Evolutionary conservation across 2,329 filamentous ascomycete genomes (phyloP), one percentile per base, ranked within the genome.

Genomic region (Trichoderma polysporum): DNA sequence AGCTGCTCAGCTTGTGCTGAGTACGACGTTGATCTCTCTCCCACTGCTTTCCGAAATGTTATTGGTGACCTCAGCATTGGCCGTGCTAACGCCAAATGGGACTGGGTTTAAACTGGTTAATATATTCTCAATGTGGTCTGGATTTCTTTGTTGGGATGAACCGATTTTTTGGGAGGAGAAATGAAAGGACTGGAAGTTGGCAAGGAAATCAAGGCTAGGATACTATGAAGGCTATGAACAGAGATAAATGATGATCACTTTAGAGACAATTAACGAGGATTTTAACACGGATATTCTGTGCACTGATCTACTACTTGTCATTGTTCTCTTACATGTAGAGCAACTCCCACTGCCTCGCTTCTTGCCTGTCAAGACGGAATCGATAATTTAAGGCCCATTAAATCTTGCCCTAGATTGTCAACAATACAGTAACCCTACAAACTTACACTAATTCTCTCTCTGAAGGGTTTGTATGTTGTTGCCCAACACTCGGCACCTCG

Each of bases 1-100:
- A 82, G 89, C 60, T 93, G 90, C 78, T 75, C 69, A 0, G 83
- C 79, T 0, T 87, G 85, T 70, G 71, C 70, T 29, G 70, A 79
- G 10, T 74, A 77, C 29, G 82, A 86, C 71, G 70, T 87, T 19
- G 85, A 87, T 71, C 75, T 85, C 25, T 84, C 80, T 12, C 76
- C 80, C 1, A 72, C 74, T 4, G 82, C 79, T 1, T 87, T 86
- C 73, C 75, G 81, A 68, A 71, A 74, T 70, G 72, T 86, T 54
- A 84, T 77, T 22, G 77, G 77, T 19, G 60, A 60, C 8, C 69
- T 76, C 7, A 72, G 67, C 22, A 12, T 72, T 37, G 73, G 74
- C 2, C 72, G 76, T 0, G 68, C 67, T 15, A 39, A 54, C 15
- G 75, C 64, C 3, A 68, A 17, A 45, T 77, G 76, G 75, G 69